A percentile compares a stretch with the other conserved stretches of the same genome.
These are phyloP conservation scores for Amaranthus cruentus DNA, from an alignment of 148 eudicot genomes.

Conservation along the genomic window DNA sequence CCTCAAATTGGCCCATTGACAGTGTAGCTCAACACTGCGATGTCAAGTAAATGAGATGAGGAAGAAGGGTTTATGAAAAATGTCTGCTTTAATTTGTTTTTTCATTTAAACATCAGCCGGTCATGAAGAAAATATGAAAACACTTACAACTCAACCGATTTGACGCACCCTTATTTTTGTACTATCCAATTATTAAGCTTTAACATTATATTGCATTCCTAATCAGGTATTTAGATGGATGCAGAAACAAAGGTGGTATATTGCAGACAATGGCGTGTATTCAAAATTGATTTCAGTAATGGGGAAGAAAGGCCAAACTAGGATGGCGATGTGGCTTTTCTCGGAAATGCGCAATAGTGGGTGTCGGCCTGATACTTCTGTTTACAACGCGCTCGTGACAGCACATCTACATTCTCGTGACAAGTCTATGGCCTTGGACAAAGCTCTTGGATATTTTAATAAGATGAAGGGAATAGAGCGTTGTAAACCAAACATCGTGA, in stretches of 20 bases:
- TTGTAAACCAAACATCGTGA: constrained; percentile 71
- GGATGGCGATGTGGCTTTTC: constrained; percentile 97
- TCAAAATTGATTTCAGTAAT: constrained; percentile 86
- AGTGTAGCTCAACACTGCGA: no score
- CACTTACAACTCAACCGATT: no score
- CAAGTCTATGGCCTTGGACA: constrained; percentile 73
- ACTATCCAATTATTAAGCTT: background rate
- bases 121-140: no score
- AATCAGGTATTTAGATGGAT: constrained; percentile 78
- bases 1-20: background rate
- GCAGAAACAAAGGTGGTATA: constrained; percentile 93
- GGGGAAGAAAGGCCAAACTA: constrained; percentile 89
- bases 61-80: background rate
- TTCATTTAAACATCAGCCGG: no score
- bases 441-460: constrained; percentile 69
- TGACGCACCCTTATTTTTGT: no score
- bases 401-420: constrained; percentile 88
- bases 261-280: constrained; percentile 88
- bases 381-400: constrained; percentile 75
- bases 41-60: background rate
- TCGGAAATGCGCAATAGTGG: constrained; percentile 97
- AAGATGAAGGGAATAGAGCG: constrained; percentile 92
- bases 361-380: constrained; percentile 84
- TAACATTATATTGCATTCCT: background rate
- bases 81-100: no score